Percentiles rank a stretch among this genome's conserved stretches.
Evolutionary conservation across 2,329 filamentous ascomycete species (phyloP).

Genomic region (Sporothrix globosa): DNA sequence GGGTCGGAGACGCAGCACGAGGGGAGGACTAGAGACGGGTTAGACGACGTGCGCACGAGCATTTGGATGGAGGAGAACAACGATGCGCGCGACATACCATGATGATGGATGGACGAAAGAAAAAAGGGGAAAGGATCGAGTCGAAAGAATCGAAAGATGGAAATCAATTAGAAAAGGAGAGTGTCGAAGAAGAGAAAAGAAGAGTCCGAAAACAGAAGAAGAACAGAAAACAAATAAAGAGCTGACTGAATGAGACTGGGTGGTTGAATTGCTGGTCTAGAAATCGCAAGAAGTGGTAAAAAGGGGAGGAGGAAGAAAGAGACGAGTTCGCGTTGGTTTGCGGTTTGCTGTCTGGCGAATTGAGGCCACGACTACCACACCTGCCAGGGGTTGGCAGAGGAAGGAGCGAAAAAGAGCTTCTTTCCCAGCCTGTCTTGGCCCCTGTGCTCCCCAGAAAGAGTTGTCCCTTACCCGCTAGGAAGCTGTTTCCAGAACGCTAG

Average conservation of each 20-base stretch:
- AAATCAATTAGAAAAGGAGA: not conserved
- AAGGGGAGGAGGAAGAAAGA: conserved; percentile 1
- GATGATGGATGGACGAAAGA: not conserved
- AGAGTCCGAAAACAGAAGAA: not conserved
- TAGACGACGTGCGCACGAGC: not conserved
- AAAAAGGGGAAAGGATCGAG: conserved; percentile 8
- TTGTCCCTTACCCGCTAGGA: not conserved
- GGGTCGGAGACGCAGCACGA: conserved; percentile 58
- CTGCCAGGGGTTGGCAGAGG: conserved; percentile 3
- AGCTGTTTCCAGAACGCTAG: conserved; percentile 14
- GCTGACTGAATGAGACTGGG: not conserved
- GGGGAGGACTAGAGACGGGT: conserved; percentile 56
- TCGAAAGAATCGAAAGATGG: not conserved
- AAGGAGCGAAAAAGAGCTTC: conserved; percentile 17
- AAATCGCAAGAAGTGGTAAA: conserved; percentile 16
- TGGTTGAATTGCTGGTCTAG: conserved; percentile 17
- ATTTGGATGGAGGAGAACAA: not conserved
- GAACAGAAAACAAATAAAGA: not conserved
- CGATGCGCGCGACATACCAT: conserved; percentile 12
- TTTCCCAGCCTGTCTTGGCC: not conserved
- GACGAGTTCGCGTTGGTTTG: conserved; percentile 10
- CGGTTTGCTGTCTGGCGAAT: conserved; percentile 19
- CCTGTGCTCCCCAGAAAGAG: not conserved
- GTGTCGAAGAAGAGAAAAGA: conserved; percentile 8
- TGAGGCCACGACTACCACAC: conserved; percentile 31